Conservation (phyloP, 768 basidiomycete genomes). For the Leccinum fibrillosum region DNA sequence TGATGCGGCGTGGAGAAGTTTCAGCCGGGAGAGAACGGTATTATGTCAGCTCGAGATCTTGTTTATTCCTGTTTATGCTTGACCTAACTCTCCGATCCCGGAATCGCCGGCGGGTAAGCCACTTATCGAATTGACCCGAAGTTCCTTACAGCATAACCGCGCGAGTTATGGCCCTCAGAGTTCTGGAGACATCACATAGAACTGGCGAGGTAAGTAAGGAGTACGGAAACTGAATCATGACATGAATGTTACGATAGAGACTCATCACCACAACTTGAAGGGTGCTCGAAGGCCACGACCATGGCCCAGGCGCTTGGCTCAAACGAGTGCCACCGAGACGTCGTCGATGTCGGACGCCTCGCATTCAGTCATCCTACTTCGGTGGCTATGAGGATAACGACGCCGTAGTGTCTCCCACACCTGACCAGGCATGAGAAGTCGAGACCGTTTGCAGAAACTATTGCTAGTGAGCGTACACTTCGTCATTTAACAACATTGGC, state of each 20-base stretch:
- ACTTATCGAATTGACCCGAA: no score
- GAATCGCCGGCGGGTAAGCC: neutral
- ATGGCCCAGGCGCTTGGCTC: neutral
- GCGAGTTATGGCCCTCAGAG: neutral
- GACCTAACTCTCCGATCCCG: neutral
- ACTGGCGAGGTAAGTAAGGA: neutral
- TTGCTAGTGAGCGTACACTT: neutral
- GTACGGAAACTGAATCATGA: conserved; percentile 1
- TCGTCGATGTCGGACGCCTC: neutral
- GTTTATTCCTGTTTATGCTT: neutral
- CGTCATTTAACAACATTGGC: neutral
- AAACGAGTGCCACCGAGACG: neutral
- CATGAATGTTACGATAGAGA: neutral
- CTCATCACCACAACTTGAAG: neutral
- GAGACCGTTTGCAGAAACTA: neutral
- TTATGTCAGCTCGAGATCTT: neutral
- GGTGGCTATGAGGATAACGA: neutral
- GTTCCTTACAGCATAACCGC: neutral
- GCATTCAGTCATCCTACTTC: neutral
- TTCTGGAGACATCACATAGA: neutral
- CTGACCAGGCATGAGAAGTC: neutral
- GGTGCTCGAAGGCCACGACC: neutral
- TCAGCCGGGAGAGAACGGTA: neutral
- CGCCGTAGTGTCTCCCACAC: neutral
- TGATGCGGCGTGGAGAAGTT: neutral